Evolutionary conservation across 352 stramenopile genomes (phyloP).

Genomic region (Phytophthora colocasiae): DNA sequence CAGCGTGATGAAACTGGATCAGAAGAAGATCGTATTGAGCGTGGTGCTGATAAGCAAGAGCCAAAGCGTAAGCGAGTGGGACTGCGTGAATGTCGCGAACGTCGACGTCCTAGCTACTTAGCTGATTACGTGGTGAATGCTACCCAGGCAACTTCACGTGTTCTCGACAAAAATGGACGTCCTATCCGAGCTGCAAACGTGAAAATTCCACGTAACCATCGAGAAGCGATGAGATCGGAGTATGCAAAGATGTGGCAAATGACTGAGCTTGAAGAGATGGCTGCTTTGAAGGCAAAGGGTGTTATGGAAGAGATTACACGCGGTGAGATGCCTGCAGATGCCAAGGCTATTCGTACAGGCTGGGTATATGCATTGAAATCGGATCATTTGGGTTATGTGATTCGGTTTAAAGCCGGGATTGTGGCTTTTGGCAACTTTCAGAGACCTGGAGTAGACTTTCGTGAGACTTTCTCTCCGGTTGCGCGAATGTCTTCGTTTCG

Average conservation of each 20-base stretch:
- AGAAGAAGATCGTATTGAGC: too few relatives aligned
- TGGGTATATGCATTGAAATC: slow-evolving; percentile 7
- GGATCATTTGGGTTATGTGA: slow-evolving; percentile 7
- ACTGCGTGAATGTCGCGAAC: too few relatives aligned
- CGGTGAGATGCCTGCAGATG: not conserved
- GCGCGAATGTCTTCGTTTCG: slow-evolving; percentile 14
- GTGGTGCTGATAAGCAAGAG: too few relatives aligned
- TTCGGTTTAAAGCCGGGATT: slow-evolving; percentile 6
- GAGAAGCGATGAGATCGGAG: not conserved
- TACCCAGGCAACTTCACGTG: too few relatives aligned
- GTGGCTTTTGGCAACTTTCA: slow-evolving; percentile 11
- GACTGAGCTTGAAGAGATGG: slow-evolving; percentile 9
- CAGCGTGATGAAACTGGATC: too few relatives aligned
- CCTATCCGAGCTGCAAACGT: not conserved
- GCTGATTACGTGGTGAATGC: too few relatives aligned
- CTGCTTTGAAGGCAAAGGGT: not conserved
- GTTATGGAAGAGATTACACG: not conserved
- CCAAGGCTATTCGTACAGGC: slow-evolving; percentile 1
- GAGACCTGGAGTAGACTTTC: slow-evolving; percentile 14
- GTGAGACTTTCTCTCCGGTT: not conserved
- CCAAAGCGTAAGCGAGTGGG: too few relatives aligned
- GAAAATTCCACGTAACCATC: not conserved
- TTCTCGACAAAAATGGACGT: too few relatives aligned
- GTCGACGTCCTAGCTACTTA: too few relatives aligned
- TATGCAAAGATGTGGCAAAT: not conserved